Base-by-base conservation (phyloP, 2,329 filamentous ascomycete species). In the Balansia obtecta region DNA sequence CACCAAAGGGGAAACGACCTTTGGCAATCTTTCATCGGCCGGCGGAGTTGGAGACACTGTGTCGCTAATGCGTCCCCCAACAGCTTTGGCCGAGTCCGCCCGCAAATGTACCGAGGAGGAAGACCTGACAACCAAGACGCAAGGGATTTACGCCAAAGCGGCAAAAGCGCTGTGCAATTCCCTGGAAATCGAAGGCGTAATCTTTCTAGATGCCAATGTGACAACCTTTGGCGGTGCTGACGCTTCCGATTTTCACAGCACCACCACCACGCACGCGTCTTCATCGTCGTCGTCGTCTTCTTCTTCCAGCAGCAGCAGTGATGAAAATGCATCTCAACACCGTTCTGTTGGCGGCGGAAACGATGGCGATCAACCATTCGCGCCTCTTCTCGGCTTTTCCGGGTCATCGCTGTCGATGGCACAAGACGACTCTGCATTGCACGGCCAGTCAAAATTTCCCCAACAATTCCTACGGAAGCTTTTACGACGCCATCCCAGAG, bases 401-500 rank as follows among this genome's bases (percentile, higher is more conserved):
- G 61, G 1, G 61, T 63, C 0, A 37, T 59, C 0, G 37, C 51
- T 1, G 15, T 66, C 68, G 1, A 68, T 63, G 39, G 61, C 68
- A 7, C 39, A 56, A 69, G 20, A 64, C 55, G 9, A 55, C 61
- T 27, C 34, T 50, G 2, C 51, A 55, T 2, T 42, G 40, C 8
- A 41, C 34, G 0, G 50, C 57, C 10, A 50, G 57, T 5, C 52
- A 58, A 10, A 55, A 56, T 1, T 75, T 1, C 63, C 69, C 0
- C 68, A 73, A 45, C 61, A 54, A 6, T 65, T 72, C 12, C 59
- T 77, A 2, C 58, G 63, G 1, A 62, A 61, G 2, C 63, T 77
- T 3, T 58, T 76, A 1, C 65, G 65, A 13, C 62, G 68, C 1
- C 71, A 77, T 50, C 73, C 73, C 0, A 60, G 62, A 10, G 75